Percentiles rank a stretch among this genome's conserved stretches.
phyloP scores from a whole-genome alignment of 23 red algal species.

The Chondrus crispus region DNA sequence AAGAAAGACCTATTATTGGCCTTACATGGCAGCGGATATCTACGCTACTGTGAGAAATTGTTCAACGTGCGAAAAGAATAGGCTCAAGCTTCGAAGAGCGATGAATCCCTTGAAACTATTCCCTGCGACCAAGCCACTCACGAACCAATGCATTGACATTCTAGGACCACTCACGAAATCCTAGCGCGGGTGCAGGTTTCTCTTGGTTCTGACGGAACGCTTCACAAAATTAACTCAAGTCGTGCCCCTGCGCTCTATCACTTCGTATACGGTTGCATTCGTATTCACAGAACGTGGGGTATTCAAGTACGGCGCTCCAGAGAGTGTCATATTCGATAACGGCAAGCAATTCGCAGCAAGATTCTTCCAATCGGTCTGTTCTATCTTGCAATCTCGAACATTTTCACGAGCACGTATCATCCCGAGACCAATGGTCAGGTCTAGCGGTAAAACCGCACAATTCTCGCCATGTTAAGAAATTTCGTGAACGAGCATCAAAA shows the following conservation, averaged over 20 bases:
- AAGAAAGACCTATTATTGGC: neutral
- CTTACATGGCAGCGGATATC: neutral
- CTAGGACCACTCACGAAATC: neutral
- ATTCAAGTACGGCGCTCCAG: neutral
- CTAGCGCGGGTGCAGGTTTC: neutral
- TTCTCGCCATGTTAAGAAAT: neutral
- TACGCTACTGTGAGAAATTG: neutral
- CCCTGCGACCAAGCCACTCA: neutral
- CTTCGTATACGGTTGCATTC: neutral
- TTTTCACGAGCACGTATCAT: neutral
- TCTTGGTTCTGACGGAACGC: neutral
- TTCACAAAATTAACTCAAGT: neutral
- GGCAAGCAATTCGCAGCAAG: neutral
- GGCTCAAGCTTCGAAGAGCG: neutral
- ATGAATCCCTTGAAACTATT: conserved; percentile 27
- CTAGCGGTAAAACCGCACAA: conserved; percentile 4
- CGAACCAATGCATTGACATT: neutral
- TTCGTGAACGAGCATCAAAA: neutral
- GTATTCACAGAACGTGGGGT: neutral
- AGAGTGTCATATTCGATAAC: neutral
- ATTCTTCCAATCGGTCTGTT: conserved; percentile 23
- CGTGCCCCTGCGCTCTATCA: conserved; percentile 6
- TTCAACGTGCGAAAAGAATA: neutral
- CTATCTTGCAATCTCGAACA: neutral
- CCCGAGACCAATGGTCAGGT: conserved; percentile 2